phyloP scores from a whole-genome alignment of 169 alveolate species.

The Plasmodium fragile region DNA sequence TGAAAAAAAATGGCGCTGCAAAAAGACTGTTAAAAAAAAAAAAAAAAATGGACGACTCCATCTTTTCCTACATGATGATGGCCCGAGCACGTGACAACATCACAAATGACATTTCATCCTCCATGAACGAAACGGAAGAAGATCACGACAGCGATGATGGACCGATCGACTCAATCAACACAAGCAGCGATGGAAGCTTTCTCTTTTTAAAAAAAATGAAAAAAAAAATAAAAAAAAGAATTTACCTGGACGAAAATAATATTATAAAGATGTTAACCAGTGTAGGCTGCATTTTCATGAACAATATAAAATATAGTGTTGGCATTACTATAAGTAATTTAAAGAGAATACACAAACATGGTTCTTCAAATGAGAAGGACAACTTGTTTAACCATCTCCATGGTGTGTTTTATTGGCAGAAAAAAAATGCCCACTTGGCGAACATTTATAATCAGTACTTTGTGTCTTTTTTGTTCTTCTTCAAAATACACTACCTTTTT shows the following conservation, averaged over 20 bases:
- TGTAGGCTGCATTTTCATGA: constrained; percentile 65
- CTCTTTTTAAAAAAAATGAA: constrained; percentile 64
- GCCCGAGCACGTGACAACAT: not conserved
- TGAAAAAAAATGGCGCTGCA: not conserved
- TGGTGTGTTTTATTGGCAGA: constrained; percentile 6
- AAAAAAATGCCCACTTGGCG: constrained; percentile 17
- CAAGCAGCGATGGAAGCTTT: constrained; percentile 66
- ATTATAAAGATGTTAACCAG: constrained; percentile 5
- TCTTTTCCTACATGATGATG: constrained; percentile 27
- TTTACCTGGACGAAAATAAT: constrained; percentile 19
- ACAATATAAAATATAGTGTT: constrained; percentile 31
- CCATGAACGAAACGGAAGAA: not conserved
- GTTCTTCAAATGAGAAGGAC: constrained; percentile 24
- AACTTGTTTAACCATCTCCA: constrained; percentile 66
- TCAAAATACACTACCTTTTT: constrained; percentile 59
- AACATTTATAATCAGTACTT: constrained; percentile 46
- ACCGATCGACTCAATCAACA: not conserved
- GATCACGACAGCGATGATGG: not conserved
- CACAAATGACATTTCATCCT: not conserved
- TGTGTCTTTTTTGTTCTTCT: constrained; percentile 49
- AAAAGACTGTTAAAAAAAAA: constrained; percentile 6
- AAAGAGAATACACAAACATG: not conserved
- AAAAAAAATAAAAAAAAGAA: constrained; percentile 20
- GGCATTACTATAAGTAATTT: constrained; percentile 13
- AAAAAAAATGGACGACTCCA: constrained; percentile 27